Conservation (phyloP, 805 yeast species). For the Candida coleopterorum region DNA sequence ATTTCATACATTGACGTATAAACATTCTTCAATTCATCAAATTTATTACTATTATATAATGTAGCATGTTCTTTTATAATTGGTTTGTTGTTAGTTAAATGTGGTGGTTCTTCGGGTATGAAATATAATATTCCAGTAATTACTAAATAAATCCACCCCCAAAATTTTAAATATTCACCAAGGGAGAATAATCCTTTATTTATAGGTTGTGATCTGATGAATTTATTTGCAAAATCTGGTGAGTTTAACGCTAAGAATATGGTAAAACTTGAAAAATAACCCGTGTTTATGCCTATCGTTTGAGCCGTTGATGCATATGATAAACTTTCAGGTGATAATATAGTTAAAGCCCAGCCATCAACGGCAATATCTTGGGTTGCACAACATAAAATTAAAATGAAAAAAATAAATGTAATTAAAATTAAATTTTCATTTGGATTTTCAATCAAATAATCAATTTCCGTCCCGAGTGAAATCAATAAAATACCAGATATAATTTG, state of each 20-base stretch:
- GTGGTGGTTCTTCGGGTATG: constrained; percentile 70
- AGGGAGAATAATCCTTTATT: constrained; percentile 66
- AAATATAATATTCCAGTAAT: constrained; percentile 60
- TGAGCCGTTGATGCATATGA: constrained; percentile 97
- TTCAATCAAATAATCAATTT: constrained; percentile 47
- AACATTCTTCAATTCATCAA: constrained; percentile 43
- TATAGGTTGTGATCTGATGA: constrained; percentile 57
- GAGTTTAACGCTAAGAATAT: constrained; percentile 88
- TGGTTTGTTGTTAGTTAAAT: constrained; percentile 29
- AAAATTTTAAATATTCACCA: constrained; percentile 68
- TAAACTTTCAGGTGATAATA: constrained; percentile 69
- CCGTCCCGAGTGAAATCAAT: constrained; percentile 58
- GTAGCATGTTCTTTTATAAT: constrained; percentile 24
- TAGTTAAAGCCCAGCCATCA: constrained; percentile 97
- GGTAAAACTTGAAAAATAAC: constrained; percentile 88
- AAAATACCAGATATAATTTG: constrained; percentile 75
- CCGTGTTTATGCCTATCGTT: constrained; percentile 90
- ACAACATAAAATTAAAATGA: constrained; percentile 75
- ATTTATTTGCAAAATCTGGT: constrained; percentile 86
- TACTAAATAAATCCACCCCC: constrained; percentile 68
- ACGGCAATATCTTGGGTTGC: constrained; percentile 99
- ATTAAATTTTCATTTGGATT: constrained; percentile 48
- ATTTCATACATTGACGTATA: constrained; percentile 66
- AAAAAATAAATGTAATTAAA: constrained; percentile 65
- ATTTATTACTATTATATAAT: constrained; percentile 12